These are phyloP conservation scores for Phyllosticta citriasiana DNA, from an alignment of 2,329 filamentous ascomycete species.

Conservation along the genomic window DNA sequence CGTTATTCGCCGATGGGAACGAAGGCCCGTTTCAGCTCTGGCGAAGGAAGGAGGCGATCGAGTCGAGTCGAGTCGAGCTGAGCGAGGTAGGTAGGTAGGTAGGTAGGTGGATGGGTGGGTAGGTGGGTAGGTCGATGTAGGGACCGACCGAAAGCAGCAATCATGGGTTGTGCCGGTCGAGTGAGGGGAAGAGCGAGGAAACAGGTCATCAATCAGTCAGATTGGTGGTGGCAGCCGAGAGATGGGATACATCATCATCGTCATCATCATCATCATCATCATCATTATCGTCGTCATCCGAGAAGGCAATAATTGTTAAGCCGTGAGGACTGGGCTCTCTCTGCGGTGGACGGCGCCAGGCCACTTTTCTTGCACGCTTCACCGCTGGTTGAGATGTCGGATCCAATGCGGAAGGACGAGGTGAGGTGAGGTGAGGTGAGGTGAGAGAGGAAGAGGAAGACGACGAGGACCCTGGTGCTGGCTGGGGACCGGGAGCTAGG, in stretches of 20 bases:
- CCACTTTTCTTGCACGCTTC: not conserved
- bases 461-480: not conserved
- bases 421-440: not conserved
- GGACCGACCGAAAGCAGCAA: not conserved
- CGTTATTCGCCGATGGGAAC: too few species aligned
- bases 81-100: not conserved
- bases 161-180: not conserved
- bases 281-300: not conserved
- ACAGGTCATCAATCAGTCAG: not conserved
- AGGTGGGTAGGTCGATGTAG: not conserved
- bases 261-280: not conserved
- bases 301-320: not conserved
- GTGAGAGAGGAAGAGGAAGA: not conserved
- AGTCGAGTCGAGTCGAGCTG: too few species aligned
- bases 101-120: not conserved
- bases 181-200: not conserved
- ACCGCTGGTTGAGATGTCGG: not conserved
- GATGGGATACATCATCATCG: not conserved
- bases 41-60: too few species aligned
- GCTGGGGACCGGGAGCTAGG: not conserved
- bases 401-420: too few species aligned
- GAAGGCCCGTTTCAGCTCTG: too few species aligned
- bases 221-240: not conserved
- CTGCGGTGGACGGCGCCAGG: not conserved
- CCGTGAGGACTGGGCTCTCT: not conserved